Percentiles rank a stretch among this genome's conserved stretches.
Conservation (phyloP, 495 filamentous ascomycete genomes). For the Evansstolkia leycettana region DNA sequence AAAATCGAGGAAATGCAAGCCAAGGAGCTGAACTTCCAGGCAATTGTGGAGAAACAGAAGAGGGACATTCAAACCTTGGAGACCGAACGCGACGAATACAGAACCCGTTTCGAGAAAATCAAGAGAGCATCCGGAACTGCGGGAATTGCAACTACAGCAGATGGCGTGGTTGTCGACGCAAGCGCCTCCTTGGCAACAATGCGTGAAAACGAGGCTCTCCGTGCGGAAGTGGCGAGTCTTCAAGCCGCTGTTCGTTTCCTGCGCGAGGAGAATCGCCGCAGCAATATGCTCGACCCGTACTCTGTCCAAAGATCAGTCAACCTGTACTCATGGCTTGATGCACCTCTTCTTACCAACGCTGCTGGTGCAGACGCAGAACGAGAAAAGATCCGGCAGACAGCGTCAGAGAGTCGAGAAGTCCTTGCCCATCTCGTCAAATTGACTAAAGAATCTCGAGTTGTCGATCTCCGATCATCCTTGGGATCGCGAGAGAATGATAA, state of each 20-base stretch:
- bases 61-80: slow-evolving; percentile 41
- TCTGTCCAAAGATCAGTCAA: slow-evolving; percentile 40
- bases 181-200: slow-evolving; percentile 44
- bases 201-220: slow-evolving; percentile 62
- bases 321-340: slow-evolving; percentile 46
- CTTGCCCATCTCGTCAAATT: slow-evolving; percentile 60
- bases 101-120: slow-evolving; percentile 51
- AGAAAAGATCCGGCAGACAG: slow-evolving; percentile 46
- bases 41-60: slow-evolving; percentile 23
- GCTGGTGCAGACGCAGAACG: slow-evolving; percentile 32
- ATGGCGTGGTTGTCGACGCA: slow-evolving; percentile 31
- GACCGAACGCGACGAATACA: slow-evolving; percentile 59
- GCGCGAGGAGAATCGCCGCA: slow-evolving; percentile 62
- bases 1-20: slow-evolving; percentile 53
- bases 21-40: slow-evolving; percentile 20
- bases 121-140: slow-evolving; percentile 36
- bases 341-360: slow-evolving; percentile 43
- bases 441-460: slow-evolving; percentile 44
- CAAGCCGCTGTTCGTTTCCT: slow-evolving; percentile 69
- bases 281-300: slow-evolving; percentile 48
- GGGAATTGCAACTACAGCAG: slow-evolving; percentile 28
- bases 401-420: slow-evolving; percentile 56
- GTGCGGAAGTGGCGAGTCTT: slow-evolving; percentile 54
- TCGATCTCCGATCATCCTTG: slow-evolving; percentile 39
- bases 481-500: slow-evolving; percentile 18